These are phyloP conservation scores for Aspergillus sp. DNA, from an alignment of 2,329 filamentous ascomycete genomes.

Conservation along the genomic window DNA sequence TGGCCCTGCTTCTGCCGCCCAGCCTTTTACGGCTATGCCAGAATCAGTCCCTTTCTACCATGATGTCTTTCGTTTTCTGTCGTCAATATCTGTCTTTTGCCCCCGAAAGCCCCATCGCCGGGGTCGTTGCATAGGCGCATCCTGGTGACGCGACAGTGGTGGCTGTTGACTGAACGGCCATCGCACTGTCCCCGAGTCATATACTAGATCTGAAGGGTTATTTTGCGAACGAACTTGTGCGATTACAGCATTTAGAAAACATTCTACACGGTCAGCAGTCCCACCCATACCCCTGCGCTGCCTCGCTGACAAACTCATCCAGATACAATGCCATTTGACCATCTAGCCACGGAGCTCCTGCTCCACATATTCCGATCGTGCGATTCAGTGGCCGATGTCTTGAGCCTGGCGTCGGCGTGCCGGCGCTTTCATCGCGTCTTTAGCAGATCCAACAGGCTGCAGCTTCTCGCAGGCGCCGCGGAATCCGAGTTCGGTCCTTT, in stretches of 20 bases:
- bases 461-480: constrained; percentile 45
- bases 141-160: constrained; percentile 10
- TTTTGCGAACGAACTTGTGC: too few relatives aligned
- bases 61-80: constrained; percentile 4
- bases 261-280: too few relatives aligned
- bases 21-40: constrained; percentile 13
- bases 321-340: constrained; percentile 45
- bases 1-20: constrained; percentile 11
- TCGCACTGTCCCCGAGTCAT: constrained; percentile 8
- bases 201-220: too few relatives aligned
- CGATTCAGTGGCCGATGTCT: constrained; percentile 43
- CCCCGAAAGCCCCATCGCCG: constrained; percentile 22
- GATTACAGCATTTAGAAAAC: too few relatives aligned
- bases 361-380: constrained; percentile 48
- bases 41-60: constrained; percentile 1
- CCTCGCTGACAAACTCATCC: too few relatives aligned
- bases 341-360: constrained; percentile 50
- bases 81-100: constrained; percentile 4
- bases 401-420: constrained; percentile 47
- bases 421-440: constrained; percentile 46
- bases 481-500: constrained; percentile 51
- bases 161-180: constrained; percentile 10
- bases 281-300: too few relatives aligned
- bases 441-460: constrained; percentile 44
- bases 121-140: constrained; percentile 20